phyloP scores from a whole-genome alignment of 2,329 filamentous ascomycete species.

The Colletotrichum tanaceti region DNA sequence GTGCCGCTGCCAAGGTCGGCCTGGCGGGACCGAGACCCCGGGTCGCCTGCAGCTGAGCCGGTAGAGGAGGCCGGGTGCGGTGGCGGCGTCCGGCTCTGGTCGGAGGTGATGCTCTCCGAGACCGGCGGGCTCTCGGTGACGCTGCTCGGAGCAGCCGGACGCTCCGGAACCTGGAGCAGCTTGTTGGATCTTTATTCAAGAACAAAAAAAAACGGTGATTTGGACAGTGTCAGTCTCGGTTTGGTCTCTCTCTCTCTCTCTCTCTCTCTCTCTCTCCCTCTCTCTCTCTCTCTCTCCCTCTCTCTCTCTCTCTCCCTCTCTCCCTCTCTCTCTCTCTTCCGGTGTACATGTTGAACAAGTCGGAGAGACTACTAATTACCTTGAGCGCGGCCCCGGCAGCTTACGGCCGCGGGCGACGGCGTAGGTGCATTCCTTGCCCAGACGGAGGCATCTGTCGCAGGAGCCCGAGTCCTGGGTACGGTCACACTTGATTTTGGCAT shows the following conservation, averaged over 20 bases:
- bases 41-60: background rate
- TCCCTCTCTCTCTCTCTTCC: background rate
- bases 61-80: background rate
- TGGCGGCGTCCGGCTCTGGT: conserved; percentile 14
- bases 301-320: too few species aligned
- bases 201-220: too few species aligned
- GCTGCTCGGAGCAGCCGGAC: conserved; percentile 6
- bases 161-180: conserved; percentile 22
- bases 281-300: too few species aligned
- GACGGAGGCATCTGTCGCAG: conserved; percentile 50
- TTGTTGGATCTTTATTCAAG: conserved; percentile 24
- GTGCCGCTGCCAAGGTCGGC: background rate
- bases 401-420: conserved; percentile 46
- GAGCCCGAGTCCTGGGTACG: conserved; percentile 49
- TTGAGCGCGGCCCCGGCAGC: conserved; percentile 39
- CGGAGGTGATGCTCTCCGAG: conserved; percentile 24
- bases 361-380: conserved; percentile 8
- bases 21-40: background rate
- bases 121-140: conserved; percentile 20
- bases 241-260: too few species aligned
- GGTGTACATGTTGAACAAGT: background rate
- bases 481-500: conserved; percentile 51
- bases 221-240: conserved; percentile 9
- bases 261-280: too few species aligned
- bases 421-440: conserved; percentile 50